phyloP scores from a whole-genome alignment of 140 eudicot genomes.

The Cichorium intybus region DNA sequence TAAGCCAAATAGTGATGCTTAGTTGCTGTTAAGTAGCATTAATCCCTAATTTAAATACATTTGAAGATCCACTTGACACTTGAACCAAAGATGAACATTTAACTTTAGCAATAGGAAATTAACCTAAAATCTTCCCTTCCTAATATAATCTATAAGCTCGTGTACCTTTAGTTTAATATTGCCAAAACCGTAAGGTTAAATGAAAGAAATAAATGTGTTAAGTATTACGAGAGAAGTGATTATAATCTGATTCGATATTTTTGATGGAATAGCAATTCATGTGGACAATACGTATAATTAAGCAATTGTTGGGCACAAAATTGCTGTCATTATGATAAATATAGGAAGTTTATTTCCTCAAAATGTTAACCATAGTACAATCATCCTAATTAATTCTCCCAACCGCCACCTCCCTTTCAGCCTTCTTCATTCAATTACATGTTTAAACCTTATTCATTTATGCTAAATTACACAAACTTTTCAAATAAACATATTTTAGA shows the following conservation, averaged over 20 bases:
- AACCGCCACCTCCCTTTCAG: conserved; percentile 1
- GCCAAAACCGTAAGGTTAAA: too few relatives aligned
- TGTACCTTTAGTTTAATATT: too few relatives aligned
- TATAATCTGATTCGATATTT: background rate
- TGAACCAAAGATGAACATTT: too few relatives aligned
- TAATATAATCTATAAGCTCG: too few relatives aligned
- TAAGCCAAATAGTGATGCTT: too few relatives aligned
- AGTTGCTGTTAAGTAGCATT: too few relatives aligned
- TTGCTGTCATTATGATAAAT: conserved; percentile 5
- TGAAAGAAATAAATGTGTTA: background rate
- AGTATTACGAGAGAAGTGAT: background rate
- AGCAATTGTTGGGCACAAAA: conserved; percentile 13
- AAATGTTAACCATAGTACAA: conserved; percentile 2
- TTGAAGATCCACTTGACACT: too few relatives aligned
- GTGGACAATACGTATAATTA: conserved; percentile 11
- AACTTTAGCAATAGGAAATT: too few relatives aligned
- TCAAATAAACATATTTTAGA: background rate
- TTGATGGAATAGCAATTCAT: background rate
- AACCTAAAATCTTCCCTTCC: too few relatives aligned
- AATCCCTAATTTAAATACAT: too few relatives aligned
- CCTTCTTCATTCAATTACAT: background rate
- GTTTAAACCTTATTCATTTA: background rate
- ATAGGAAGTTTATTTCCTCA: conserved; percentile 3
- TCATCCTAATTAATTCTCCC: conserved; percentile 18
- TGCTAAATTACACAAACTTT: background rate